phyloP scores from a whole-genome alignment of 1,139 yeast species.

The Lodderomyces elongisporus region DNA sequence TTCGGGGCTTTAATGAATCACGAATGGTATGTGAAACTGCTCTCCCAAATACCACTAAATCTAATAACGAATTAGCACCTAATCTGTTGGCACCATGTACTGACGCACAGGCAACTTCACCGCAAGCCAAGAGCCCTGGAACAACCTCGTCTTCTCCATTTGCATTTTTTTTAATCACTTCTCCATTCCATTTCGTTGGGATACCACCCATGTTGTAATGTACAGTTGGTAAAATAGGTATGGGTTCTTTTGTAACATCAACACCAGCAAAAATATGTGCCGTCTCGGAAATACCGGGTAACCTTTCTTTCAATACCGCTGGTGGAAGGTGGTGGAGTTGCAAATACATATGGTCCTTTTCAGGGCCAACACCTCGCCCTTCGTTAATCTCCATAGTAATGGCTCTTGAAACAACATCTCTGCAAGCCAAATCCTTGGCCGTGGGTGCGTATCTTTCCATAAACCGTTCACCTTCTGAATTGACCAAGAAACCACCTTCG shows the following conservation, averaged over 20 bases:
- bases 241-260: slow-evolving; percentile 98
- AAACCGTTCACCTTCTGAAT: slow-evolving; percentile 97
- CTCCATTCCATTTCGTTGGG: slow-evolving; percentile 97
- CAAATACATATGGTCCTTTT: slow-evolving; percentile 88
- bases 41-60: slow-evolving; percentile 96
- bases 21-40: slow-evolving; percentile 92
- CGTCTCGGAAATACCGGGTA: slow-evolving; percentile 98
- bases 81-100: slow-evolving; percentile 99
- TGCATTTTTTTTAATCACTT: slow-evolving; percentile 76
- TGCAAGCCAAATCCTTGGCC: slow-evolving; percentile 95
- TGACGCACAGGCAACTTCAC: slow-evolving; percentile 98
- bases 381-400: slow-evolving; percentile 97
- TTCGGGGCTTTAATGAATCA: slow-evolving; percentile 80
- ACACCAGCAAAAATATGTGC: slow-evolving; percentile 98
- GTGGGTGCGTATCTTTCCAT: slow-evolving; percentile 99
- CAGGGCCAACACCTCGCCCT: slow-evolving; percentile 98
- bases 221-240: slow-evolving; percentile 96
- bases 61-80: slow-evolving; percentile 96
- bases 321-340: slow-evolving; percentile 94
- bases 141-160: slow-evolving; percentile 87
- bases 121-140: slow-evolving; percentile 94
- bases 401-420: slow-evolving; percentile 97
- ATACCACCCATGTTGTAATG: slow-evolving; percentile 99
- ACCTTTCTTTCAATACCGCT: slow-evolving; percentile 84
- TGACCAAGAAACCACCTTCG: slow-evolving; percentile 96